Evolutionary conservation across 2,329 filamentous ascomycete genomes (phyloP).

Genomic region (Pestalotiopsis fici): DNA sequence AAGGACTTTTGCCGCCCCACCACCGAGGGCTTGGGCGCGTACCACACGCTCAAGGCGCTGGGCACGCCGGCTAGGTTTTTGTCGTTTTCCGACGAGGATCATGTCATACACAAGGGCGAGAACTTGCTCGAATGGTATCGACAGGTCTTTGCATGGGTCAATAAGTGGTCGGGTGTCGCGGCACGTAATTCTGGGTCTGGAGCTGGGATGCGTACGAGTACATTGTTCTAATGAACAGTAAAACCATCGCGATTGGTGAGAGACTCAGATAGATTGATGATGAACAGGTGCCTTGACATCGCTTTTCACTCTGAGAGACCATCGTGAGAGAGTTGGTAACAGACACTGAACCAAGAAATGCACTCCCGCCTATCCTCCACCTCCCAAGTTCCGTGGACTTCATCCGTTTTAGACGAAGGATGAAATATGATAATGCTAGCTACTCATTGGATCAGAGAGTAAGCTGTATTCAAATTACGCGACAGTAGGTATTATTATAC

Average conservation of each 20-base stretch:
- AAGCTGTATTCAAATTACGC: too few species aligned
- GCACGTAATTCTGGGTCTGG: not conserved
- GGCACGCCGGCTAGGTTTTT: constrained; percentile 21
- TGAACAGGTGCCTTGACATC: too few species aligned
- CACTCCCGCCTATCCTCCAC: too few species aligned
- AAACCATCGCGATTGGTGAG: too few species aligned
- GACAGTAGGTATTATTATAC: not conserved
- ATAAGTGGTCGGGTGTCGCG: constrained; percentile 16
- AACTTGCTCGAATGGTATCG: constrained; percentile 21
- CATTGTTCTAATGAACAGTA: not conserved
- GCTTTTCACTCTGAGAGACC: too few species aligned
- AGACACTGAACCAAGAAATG: too few species aligned
- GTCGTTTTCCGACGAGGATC: constrained; percentile 20
- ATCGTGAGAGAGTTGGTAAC: too few species aligned
- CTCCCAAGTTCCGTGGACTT: too few species aligned
- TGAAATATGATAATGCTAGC: too few species aligned
- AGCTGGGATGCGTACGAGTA: not conserved
- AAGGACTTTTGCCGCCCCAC: constrained; percentile 61
- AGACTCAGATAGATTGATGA: too few species aligned
- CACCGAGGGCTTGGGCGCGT: constrained; percentile 34
- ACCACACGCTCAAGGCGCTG: constrained; percentile 17
- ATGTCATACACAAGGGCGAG: constrained; percentile 14
- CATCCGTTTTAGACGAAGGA: too few species aligned
- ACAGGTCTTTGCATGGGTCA: constrained; percentile 22
- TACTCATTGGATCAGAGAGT: too few species aligned